A percentile compares a stretch with the other conserved stretches of the same genome.
These are phyloP conservation scores for Pythium monospermum DNA, from an alignment of 352 stramenopile genomes.

Conservation along the genomic window DNA sequence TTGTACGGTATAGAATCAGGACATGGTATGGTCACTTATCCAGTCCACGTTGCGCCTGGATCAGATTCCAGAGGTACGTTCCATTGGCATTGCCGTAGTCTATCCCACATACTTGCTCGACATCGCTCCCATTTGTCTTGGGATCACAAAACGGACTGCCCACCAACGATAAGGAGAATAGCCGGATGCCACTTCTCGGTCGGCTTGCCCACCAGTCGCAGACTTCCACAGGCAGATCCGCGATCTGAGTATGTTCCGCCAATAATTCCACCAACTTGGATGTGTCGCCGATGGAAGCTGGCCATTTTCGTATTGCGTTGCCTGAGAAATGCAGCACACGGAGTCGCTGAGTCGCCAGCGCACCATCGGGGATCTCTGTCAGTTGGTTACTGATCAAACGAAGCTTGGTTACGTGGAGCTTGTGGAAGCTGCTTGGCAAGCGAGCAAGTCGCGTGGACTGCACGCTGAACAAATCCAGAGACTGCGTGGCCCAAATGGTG, in stretches of 20 bases:
- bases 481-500: not conserved
- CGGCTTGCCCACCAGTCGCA: constrained; percentile 2
- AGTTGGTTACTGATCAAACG: constrained; percentile 12
- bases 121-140: not conserved
- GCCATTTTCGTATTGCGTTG: constrained; percentile 1
- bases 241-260: too few relatives aligned
- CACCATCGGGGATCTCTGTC: constrained; percentile 2
- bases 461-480: constrained; percentile 13
- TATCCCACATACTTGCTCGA: not conserved
- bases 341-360: not conserved
- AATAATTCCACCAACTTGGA: not conserved
- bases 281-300: constrained; percentile 6
- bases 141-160: constrained; percentile 4
- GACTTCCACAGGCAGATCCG: too few relatives aligned
- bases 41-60: too few relatives aligned
- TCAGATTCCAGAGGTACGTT: constrained; percentile 11
- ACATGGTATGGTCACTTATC: too few relatives aligned
- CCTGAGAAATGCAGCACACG: constrained; percentile 6
- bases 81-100: constrained; percentile 6
- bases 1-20: too few relatives aligned
- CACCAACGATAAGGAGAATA: constrained; percentile 7
- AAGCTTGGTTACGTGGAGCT: constrained; percentile 1
- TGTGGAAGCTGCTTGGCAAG: constrained; percentile 4
- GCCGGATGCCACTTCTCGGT: not conserved
- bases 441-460: constrained; percentile 9